A percentile compares a stretch with the other conserved stretches of the same genome.
Conservation (phyloP, 768 basidiomycete species). For the Suillus paluster region DNA sequence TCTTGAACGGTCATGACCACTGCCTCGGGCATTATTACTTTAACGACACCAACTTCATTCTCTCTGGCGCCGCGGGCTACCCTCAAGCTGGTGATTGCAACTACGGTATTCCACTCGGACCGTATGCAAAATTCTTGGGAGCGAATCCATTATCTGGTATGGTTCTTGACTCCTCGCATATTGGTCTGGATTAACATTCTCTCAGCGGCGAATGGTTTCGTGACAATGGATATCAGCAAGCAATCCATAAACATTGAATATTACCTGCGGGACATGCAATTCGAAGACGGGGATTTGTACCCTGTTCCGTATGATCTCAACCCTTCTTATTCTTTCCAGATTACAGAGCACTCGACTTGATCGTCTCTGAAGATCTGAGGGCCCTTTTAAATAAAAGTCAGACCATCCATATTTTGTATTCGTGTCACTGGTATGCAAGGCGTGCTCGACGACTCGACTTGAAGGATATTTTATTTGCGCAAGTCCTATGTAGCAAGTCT, state of each 20-base stretch:
- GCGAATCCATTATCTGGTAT: neutral
- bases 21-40: constrained; percentile 1
- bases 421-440: no score
- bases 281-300: constrained; percentile 5
- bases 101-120: neutral
- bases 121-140: neutral
- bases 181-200: neutral
- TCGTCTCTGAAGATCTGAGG: neutral
- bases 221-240: constrained; percentile 3
- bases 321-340: constrained; percentile 3
- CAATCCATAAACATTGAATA: constrained; percentile 1
- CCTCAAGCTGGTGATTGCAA: constrained; percentile 3
- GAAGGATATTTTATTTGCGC: neutral
- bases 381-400: no score
- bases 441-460: neutral
- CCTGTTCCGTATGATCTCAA: constrained; percentile 1
- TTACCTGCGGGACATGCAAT: constrained; percentile 4
- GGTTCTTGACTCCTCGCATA: neutral
- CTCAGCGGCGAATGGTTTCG: constrained; percentile 4
- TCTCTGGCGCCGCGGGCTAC: constrained; percentile 5
- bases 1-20: constrained; percentile 4
- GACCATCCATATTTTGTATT: neutral
- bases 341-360: neutral
- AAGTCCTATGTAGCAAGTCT: no score
- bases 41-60: constrained; percentile 3